Percentiles rank a stretch among this genome's conserved stretches.
phyloP scores from a whole-genome alignment of 352 stramenopile genomes.

The Pythium periplocum region DNA sequence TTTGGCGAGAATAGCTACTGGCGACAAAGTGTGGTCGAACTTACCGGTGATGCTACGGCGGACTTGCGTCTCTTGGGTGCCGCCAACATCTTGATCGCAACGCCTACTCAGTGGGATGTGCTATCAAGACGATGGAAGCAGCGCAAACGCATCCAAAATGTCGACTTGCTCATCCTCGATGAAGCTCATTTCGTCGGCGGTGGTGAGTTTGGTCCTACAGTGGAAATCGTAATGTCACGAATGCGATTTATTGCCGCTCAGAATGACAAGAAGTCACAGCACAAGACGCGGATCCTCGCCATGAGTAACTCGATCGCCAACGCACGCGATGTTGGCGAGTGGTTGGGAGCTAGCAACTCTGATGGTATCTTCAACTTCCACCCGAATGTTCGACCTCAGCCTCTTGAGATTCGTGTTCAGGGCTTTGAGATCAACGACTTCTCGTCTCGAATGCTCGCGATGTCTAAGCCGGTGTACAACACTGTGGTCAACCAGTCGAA shows the following conservation, averaged over 20 bases:
- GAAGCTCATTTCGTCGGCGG: conserved; percentile 97
- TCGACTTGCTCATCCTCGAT: conserved; percentile 95
- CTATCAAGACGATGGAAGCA: conserved; percentile 96
- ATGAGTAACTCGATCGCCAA: conserved; percentile 97
- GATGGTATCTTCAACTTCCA: conserved; percentile 94
- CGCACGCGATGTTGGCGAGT: conserved; percentile 96
- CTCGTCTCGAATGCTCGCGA: conserved; percentile 94
- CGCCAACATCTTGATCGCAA: conserved; percentile 92
- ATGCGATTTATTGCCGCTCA: conserved; percentile 97
- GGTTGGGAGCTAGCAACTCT: conserved; percentile 92
- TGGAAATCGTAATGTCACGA: conserved; percentile 97
- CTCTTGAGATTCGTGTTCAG: conserved; percentile 96
- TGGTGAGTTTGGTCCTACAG: conserved; percentile 83
- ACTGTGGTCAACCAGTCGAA: conserved; percentile 81
- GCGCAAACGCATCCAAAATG: conserved; percentile 93
- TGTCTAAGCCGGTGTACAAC: conserved; percentile 98
- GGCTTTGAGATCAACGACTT: conserved; percentile 98
- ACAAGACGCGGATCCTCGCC: conserved; percentile 89
- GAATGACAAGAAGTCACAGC: conserved; percentile 67
- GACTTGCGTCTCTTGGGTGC: conserved; percentile 91
- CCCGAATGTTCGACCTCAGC: conserved; percentile 93
- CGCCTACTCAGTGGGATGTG: conserved; percentile 94
- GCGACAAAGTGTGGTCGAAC: conserved; percentile 81
- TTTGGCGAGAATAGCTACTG: conserved; percentile 80
- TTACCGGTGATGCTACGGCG: conserved; percentile 92